Evolutionary conservation across 306 rosid genomes (phyloP).

Genomic region (Vigna reflexopilosa): DNA sequence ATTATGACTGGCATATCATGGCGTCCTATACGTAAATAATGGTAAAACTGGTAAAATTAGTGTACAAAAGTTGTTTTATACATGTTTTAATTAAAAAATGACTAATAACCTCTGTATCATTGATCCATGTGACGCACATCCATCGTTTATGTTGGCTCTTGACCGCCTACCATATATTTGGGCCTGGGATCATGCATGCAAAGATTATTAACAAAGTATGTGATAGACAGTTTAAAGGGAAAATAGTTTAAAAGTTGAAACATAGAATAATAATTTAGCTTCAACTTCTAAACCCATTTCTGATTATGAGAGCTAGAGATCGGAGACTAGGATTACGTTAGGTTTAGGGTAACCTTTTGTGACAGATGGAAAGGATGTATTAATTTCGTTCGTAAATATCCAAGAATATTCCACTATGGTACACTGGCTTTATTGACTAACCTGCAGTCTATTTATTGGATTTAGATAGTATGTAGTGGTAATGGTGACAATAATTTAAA

Average conservation of each 20-base stretch:
- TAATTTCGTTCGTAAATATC: conserved; percentile 4
- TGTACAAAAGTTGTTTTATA: background rate
- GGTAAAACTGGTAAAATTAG: conserved; percentile 22
- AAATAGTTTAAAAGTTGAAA: background rate
- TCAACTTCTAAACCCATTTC: conserved; percentile 7
- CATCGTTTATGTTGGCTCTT: background rate
- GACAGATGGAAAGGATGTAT: conserved; percentile 21
- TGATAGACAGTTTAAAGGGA: background rate
- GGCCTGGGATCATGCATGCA: background rate
- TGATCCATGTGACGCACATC: background rate
- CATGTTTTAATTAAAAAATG: background rate
- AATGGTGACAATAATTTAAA: conserved; percentile 40
- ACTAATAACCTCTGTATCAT: conserved; percentile 11
- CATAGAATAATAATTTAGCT: background rate
- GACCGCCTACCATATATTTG: background rate
- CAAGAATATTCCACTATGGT: conserved; percentile 32
- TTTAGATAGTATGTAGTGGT: conserved; percentile 44
- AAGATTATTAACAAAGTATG: conserved; percentile 8
- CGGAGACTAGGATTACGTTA: background rate
- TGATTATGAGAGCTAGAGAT: conserved; percentile 2
- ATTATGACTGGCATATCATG: conserved; percentile 5
- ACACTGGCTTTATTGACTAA: conserved; percentile 41
- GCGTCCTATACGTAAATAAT: background rate
- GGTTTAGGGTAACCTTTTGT: conserved; percentile 33
- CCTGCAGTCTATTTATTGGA: conserved; percentile 39